Evolutionary conservation across 2,329 filamentous ascomycete species (phyloP).

Genomic region (Rutstroemia sp.): DNA sequence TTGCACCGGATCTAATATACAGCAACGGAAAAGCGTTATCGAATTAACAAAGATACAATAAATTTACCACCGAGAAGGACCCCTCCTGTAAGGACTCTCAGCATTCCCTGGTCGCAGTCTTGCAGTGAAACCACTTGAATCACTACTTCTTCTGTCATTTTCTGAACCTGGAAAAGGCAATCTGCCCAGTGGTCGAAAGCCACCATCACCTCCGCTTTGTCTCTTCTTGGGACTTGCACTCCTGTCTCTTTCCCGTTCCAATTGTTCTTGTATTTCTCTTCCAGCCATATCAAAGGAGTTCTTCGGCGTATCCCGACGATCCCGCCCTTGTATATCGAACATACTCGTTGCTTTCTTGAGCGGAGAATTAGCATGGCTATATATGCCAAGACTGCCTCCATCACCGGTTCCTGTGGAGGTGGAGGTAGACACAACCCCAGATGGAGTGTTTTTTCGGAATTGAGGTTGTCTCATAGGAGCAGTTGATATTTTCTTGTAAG

Average conservation of each 20-base stretch:
- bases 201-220: conserved; percentile 14
- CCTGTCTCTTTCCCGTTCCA: conserved; percentile 24
- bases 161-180: conserved; percentile 12
- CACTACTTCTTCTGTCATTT: conserved; percentile 19
- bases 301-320: conserved; percentile 40
- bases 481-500: conserved; percentile 30
- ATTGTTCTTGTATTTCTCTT: conserved; percentile 22
- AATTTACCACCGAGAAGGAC: conserved; percentile 22
- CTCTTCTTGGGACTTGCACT: conserved; percentile 25
- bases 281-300: conserved; percentile 55
- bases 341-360: conserved; percentile 68
- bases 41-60: neutral
- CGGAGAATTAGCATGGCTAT: conserved; percentile 73
- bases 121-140: conserved; percentile 12
- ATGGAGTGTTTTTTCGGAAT: conserved; percentile 37
- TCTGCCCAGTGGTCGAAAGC: conserved; percentile 5
- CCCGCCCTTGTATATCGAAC: conserved; percentile 44
- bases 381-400: conserved; percentile 75
- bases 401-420: conserved; percentile 36
- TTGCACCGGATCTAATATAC: too few relatives aligned
- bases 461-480: conserved; percentile 47
- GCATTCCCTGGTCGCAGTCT: conserved; percentile 13
- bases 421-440: conserved; percentile 21
- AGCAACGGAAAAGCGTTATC: neutral
- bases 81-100: conserved; percentile 22